Base-by-base conservation (phyloP, 2,329 filamentous ascomycete genomes). In the Ophiostoma piceae region DNA sequence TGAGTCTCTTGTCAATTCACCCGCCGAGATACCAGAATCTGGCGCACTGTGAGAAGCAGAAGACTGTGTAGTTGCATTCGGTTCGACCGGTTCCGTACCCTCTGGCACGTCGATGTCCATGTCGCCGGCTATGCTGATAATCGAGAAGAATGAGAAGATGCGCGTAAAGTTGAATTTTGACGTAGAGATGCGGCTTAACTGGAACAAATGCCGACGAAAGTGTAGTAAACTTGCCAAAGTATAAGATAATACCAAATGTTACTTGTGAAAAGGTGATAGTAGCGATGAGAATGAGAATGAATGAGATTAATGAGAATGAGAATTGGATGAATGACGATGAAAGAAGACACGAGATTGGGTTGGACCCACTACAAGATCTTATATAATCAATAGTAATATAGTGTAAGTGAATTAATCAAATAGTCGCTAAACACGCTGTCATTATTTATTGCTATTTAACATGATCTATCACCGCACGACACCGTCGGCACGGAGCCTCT, bases 401-500 rank as follows among this genome's bases (percentile, higher is more conserved):
- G 51, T 19, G 4, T 19, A 6, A 5, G 16, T 47, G 1, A n/a
- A n/a, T 7, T 1, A 8, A 47, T 8, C n/a, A 5, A 19, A 47
- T 47, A 47, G 0, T 19, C 6, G 43, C 51, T 57, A 57, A 57
- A 22, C 9, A 26, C 51, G 26, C 51, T 57, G 26, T 57, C 51
- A 16, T 57, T 57, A 57, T 26, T 29, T n/a, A 12, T 29, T 57
- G 22, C 16, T 57, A n/a, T 47, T n/a, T 6, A 7, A 8, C 19
- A 47, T n/a, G 16, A 19, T 7, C 43, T 47, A 47, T 68, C 43
- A 68, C 54, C 54, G 51, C 19, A 68, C 54, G 9, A 62, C 67
- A 9, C 67, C 67, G 5, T 62, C 67, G 1, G 67, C 67, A 3
- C 67, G 67, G 19, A 68, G 54, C 51, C 32, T 16, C 16, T 26